Evolutionary conservation across 305 asterid genomes (phyloP), one percentile per base, ranked within the genome.

Genomic region (Euphrasia arctica): DNA sequence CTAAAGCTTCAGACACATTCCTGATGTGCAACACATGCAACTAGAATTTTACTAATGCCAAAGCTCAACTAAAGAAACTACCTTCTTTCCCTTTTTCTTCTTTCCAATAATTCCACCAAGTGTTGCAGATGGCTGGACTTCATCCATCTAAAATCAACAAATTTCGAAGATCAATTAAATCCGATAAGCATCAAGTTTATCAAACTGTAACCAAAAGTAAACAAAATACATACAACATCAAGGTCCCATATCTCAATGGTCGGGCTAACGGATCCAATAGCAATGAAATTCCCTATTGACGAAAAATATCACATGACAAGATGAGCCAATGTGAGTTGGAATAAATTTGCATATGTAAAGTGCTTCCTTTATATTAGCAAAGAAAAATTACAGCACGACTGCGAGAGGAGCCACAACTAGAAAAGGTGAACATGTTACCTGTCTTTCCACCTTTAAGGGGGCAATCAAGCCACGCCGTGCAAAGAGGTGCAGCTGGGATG

Each of bases 181-280:
- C 62, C 60, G 59, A 51, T 56, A 49, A 36, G 9, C 14, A 10
- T 32, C 34, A 69, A 64, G 18, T 8, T 7, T 56, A 54, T 58
- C 22, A 67, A 49, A 61, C 0, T 29, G 13, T 14, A 36, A 36
- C 42, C 42, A 36, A 36, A 36, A 36, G 9, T 59, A 29, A 48
- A 69, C 7, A 61, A 55, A 32, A 22, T 29, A 62, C 95, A 42
- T 84, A 93, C 97, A 54, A 90, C 80, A 62, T 90, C 98, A 73
- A 92, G 96, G 78, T 92, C 96, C 96, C 97, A 92, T 76, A 92
- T 90, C 74, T 92, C 95, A 47, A 92, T 92, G 51, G 90, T 69
- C 11, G 97, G 97, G 27, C 87, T 95, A 95, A 90, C 84, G 56
- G 94, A 84, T 60, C 96, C 98, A 59, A 92, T 91, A 70, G 88